These are phyloP conservation scores for Hypoxylon fuscum DNA, from an alignment of 495 filamentous ascomycete genomes.

Conservation along the genomic window DNA sequence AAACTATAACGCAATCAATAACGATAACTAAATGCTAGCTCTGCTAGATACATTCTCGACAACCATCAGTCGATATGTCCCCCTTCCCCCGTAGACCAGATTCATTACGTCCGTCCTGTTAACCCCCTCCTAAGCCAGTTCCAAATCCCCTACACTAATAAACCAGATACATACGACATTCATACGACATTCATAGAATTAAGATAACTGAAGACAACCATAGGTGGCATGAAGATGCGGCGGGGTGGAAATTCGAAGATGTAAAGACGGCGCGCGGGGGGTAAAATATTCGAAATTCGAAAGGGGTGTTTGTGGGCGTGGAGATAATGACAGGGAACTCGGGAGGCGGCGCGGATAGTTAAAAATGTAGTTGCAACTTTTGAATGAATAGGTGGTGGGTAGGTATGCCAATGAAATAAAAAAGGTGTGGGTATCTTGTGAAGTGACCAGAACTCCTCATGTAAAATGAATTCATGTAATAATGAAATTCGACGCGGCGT, in stretches of 20 bases:
- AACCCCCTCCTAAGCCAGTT: constrained; percentile 1
- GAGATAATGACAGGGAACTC: background rate
- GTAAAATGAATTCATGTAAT: constrained; percentile 10
- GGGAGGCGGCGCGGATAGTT: background rate
- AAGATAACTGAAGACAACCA: background rate
- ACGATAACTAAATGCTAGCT: constrained; percentile 16
- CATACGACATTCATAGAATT: constrained; percentile 28
- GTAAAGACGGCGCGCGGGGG: no score
- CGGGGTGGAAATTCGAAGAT: constrained; percentile 1
- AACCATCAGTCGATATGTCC: constrained; percentile 8
- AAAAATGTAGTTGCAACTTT: background rate
- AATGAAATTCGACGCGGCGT: constrained; percentile 14
- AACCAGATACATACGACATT: constrained; percentile 35
- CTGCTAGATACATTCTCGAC: constrained; percentile 20
- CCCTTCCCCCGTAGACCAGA: background rate
- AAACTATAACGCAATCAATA: constrained; percentile 13
- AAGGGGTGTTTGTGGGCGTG: no score
- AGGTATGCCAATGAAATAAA: constrained; percentile 22
- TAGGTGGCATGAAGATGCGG: background rate
- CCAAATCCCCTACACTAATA: constrained; percentile 20
- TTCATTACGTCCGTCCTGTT: background rate
- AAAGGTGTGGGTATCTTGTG: constrained; percentile 39
- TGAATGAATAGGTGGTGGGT: background rate
- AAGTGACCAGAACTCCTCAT: constrained; percentile 45
- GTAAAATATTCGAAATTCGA: no score